These are phyloP conservation scores for Conticribra guillardii DNA, from an alignment of 108 stramenopile genomes.

Conservation along the genomic window DNA sequence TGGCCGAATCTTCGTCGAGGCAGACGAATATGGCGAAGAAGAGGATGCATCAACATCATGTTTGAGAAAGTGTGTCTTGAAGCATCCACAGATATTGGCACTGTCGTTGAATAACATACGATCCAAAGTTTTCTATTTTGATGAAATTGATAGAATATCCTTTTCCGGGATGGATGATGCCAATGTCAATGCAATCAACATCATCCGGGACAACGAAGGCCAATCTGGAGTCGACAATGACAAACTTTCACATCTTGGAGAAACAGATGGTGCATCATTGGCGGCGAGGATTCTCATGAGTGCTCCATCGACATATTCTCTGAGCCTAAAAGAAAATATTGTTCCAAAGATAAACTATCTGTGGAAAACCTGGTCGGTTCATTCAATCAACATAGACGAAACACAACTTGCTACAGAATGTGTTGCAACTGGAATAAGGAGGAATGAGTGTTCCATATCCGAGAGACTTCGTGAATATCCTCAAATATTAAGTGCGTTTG, in stretches of 20 bases:
- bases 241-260: no score
- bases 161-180: background rate
- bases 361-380: conserved; percentile 61
- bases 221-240: no score
- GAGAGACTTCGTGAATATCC: conserved; percentile 67
- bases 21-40: conserved; percentile 14
- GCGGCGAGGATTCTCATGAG: conserved; percentile 50
- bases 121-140: conserved; percentile 66
- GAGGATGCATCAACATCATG: conserved; percentile 2
- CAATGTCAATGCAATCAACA: background rate
- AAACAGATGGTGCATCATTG: conserved; percentile 29
- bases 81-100: conserved; percentile 73
- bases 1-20: conserved; percentile 1
- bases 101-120: conserved; percentile 66
- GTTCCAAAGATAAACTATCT: conserved; percentile 69
- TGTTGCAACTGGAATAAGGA: no score
- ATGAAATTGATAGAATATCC: conserved; percentile 46
- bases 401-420: no score
- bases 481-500: conserved; percentile 69
- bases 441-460: conserved; percentile 17
- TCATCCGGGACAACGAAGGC: no score
- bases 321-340: conserved; percentile 73
- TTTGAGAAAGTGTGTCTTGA: conserved; percentile 59
- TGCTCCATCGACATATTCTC: conserved; percentile 66
- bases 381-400: no score